Conservation (phyloP, 306 rosid species). For the Ormosia emarginata region DNA sequence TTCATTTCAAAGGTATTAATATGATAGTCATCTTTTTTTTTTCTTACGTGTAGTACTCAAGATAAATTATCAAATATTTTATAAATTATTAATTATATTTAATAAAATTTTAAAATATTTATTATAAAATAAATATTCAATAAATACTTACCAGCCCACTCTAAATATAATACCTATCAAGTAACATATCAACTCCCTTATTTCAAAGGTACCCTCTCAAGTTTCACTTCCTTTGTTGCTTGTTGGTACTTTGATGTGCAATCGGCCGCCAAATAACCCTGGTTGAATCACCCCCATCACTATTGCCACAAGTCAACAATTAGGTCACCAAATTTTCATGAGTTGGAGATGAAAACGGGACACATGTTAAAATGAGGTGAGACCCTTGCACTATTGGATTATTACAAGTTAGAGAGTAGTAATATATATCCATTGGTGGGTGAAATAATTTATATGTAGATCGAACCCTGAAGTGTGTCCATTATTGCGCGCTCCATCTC, state of each 20-base stretch:
- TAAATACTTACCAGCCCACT: too few relatives aligned
- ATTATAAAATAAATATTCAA: too few relatives aligned
- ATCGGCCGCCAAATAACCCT: slow-evolving; percentile 17
- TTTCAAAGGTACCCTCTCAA: neutral
- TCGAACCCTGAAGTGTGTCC: neutral
- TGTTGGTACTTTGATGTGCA: neutral
- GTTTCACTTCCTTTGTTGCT: neutral
- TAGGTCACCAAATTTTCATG: slow-evolving; percentile 38
- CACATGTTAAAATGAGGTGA: slow-evolving; percentile 28
- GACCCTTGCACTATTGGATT: slow-evolving; percentile 17
- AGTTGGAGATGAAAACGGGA: neutral
- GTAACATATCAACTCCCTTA: too few relatives aligned
- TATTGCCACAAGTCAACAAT: neutral
- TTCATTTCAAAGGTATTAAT: neutral
- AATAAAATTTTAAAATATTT: too few relatives aligned
- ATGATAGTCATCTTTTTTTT: too few relatives aligned
- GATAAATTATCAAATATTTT: too few relatives aligned
- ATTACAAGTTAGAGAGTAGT: neutral
- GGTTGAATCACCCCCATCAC: slow-evolving; percentile 18
- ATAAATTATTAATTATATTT: neutral
- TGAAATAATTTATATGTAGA: neutral
- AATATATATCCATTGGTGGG: neutral
- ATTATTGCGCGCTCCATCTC: slow-evolving; percentile 47
- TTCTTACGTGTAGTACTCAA: too few relatives aligned
- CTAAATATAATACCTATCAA: too few relatives aligned